Percentiles rank a stretch among this genome's conserved stretches.
These are phyloP conservation scores for Chaetothyriales sp. DNA, from an alignment of 2,329 filamentous ascomycete species.

Conservation along the genomic window DNA sequence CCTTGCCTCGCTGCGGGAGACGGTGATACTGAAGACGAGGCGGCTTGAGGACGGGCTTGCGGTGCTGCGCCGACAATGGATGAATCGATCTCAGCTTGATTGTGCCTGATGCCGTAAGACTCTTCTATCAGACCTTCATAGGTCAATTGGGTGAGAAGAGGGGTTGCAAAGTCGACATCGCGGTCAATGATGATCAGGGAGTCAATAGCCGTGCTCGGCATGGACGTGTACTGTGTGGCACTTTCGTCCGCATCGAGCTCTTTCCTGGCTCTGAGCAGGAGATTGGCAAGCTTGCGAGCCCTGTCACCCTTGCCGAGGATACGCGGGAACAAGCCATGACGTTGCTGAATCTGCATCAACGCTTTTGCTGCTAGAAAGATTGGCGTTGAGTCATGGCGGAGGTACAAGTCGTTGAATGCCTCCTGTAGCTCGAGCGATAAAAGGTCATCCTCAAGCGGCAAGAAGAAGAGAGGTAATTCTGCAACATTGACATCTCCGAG, in stretches of 20 bases:
- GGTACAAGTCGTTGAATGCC: constrained; percentile 73
- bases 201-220: constrained; percentile 77
- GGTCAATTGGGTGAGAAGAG: constrained; percentile 83
- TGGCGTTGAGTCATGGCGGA: constrained; percentile 82
- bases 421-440: constrained; percentile 82
- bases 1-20: constrained; percentile 43
- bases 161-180: constrained; percentile 85
- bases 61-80: constrained; percentile 69
- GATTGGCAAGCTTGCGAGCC: constrained; percentile 72
- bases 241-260: constrained; percentile 69
- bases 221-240: constrained; percentile 29
- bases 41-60: constrained; percentile 35
- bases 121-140: constrained; percentile 96
- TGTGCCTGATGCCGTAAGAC: constrained; percentile 79
- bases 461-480: constrained; percentile 78
- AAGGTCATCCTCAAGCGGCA: constrained; percentile 81
- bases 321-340: constrained; percentile 83
- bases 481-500: constrained; percentile 81
- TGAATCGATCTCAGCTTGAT: constrained; percentile 83
- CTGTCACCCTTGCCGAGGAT: constrained; percentile 95
- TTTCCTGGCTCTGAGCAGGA: constrained; percentile 80
- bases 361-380: constrained; percentile 80
- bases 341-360: constrained; percentile 84
- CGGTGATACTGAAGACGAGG: constrained; percentile 41
- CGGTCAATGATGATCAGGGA: constrained; percentile 90